A percentile compares a stretch with the other conserved stretches of the same genome.
Conservation (phyloP, 805 yeast species). For the Kregervanrija fluxuum region DNA sequence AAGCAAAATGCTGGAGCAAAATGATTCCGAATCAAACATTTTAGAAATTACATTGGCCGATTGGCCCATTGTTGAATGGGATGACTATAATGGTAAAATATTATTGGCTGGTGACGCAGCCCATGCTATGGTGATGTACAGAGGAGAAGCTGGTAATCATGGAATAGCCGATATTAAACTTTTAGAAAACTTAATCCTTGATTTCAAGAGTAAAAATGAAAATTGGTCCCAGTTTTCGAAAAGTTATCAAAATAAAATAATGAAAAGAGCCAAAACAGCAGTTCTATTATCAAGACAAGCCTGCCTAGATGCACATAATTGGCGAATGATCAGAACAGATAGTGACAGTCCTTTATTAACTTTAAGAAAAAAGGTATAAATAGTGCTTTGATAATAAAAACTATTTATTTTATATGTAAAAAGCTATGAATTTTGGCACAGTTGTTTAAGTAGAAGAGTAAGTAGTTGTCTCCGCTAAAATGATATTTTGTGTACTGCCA, state of each 20-base stretch:
- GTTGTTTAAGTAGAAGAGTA: too few species aligned
- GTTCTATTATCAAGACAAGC: slow-evolving; percentile 19
- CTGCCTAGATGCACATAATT: slow-evolving; percentile 23
- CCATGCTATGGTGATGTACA: slow-evolving; percentile 28
- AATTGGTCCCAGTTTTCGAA: neutral
- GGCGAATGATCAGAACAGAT: slow-evolving; percentile 11
- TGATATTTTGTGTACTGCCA: too few species aligned
- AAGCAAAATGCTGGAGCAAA: slow-evolving; percentile 5
- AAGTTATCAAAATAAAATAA: too few species aligned
- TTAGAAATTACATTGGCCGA: slow-evolving; percentile 12
- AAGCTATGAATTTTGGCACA: too few species aligned
- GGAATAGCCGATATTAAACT: slow-evolving; percentile 15
- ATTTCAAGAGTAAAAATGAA: neutral
- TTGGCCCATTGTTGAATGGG: slow-evolving; percentile 13
- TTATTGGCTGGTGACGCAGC: slow-evolving; percentile 30
- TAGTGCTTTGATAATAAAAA: too few species aligned
- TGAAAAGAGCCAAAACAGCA: too few species aligned
- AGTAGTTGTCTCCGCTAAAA: too few species aligned
- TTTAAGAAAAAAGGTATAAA: slow-evolving; percentile 7
- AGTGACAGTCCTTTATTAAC: slow-evolving; percentile 16
- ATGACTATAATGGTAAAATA: slow-evolving; percentile 17
- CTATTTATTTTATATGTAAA: slow-evolving; percentile 10
- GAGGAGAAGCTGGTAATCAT: slow-evolving; percentile 18
- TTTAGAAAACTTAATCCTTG: slow-evolving; percentile 5
- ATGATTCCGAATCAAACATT: neutral